phyloP scores from a whole-genome alignment of 1,284 basidiomycete species.

The Ceratobasidium theobromae region DNA sequence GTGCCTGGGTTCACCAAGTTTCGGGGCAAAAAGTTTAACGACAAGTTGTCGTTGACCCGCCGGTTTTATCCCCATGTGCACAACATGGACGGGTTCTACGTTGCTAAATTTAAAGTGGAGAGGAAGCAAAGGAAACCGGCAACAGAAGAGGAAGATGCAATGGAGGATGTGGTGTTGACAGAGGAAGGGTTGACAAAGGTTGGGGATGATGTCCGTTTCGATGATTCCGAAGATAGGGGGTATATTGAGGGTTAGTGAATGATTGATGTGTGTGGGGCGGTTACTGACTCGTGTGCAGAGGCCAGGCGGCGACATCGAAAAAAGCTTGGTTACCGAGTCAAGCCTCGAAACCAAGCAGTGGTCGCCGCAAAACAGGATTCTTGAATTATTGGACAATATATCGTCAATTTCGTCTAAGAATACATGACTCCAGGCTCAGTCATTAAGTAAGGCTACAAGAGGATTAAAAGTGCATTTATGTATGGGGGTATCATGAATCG shows the following conservation, averaged over 20 bases:
- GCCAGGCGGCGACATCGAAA: constrained; percentile 71
- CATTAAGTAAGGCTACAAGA: too few species aligned
- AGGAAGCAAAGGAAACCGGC: constrained; percentile 59
- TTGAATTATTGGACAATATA: neutral
- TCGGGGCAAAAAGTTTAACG: constrained; percentile 86
- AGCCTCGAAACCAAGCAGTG: constrained; percentile 30
- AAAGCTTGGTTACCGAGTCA: constrained; percentile 66
- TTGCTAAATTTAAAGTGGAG: constrained; percentile 96
- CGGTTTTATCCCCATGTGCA: constrained; percentile 89
- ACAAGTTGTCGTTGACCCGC: constrained; percentile 79
- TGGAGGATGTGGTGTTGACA: constrained; percentile 42
- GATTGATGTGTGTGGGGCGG: constrained; percentile 1
- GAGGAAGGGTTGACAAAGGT: constrained; percentile 43
- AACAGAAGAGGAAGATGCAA: constrained; percentile 44
- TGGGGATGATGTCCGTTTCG: constrained; percentile 52
- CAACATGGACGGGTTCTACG: constrained; percentile 98
- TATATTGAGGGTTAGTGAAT: constrained; percentile 64
- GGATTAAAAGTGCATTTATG: too few species aligned
- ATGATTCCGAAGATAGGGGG: constrained; percentile 67
- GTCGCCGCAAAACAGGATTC: neutral
- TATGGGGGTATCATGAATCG: neutral
- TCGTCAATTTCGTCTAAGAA: neutral
- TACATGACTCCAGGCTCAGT: neutral
- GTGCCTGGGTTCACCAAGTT: constrained; percentile 88
- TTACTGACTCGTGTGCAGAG: constrained; percentile 49